Evolutionary conservation across 1,284 basidiomycete genomes (phyloP).

Genomic region (Ustilago hordei): DNA sequence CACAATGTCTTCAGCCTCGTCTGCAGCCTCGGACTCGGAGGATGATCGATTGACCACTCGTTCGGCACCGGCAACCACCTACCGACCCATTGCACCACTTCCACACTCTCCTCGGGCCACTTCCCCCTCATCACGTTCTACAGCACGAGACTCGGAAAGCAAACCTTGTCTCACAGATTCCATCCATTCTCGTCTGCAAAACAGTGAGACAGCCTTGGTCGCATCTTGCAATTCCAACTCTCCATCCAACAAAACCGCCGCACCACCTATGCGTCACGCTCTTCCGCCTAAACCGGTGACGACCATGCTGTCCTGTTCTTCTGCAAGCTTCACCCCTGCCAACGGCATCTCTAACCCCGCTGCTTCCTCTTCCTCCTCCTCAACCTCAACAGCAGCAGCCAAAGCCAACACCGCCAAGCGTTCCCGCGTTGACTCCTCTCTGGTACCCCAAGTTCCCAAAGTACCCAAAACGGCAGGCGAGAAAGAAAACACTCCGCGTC

Average conservation of each 20-base stretch:
- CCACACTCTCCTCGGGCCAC: slow-evolving; percentile 42
- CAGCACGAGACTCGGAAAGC: slow-evolving; percentile 11
- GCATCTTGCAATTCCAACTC: slow-evolving; percentile 20
- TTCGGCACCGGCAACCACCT: slow-evolving; percentile 52
- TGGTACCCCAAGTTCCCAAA: slow-evolving; percentile 66
- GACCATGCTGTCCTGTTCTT: slow-evolving; percentile 19
- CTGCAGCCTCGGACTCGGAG: slow-evolving; percentile 41
- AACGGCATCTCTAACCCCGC: background rate
- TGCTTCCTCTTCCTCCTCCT: slow-evolving; percentile 15
- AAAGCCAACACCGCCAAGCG: slow-evolving; percentile 57
- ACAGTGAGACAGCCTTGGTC: slow-evolving; percentile 18
- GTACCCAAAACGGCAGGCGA: slow-evolving; percentile 64
- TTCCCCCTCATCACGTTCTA: slow-evolving; percentile 30
- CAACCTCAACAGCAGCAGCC: slow-evolving; percentile 30
- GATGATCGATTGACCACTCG: slow-evolving; percentile 52
- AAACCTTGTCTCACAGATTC: slow-evolving; percentile 2
- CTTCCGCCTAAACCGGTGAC: slow-evolving; percentile 59
- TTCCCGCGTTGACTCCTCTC: slow-evolving; percentile 58
- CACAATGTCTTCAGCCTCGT: slow-evolving; percentile 47
- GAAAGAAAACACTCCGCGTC: slow-evolving; percentile 60
- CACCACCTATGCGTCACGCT: slow-evolving; percentile 48
- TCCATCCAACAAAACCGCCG: slow-evolving; percentile 19
- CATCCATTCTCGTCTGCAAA: slow-evolving; percentile 18
- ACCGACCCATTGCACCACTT: slow-evolving; percentile 50
- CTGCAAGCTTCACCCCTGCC: slow-evolving; percentile 11